A percentile compares a stretch with the other conserved stretches of the same genome.
phyloP scores from a whole-genome alignment of 768 basidiomycete species.

The Crassisporium funariophilum region DNA sequence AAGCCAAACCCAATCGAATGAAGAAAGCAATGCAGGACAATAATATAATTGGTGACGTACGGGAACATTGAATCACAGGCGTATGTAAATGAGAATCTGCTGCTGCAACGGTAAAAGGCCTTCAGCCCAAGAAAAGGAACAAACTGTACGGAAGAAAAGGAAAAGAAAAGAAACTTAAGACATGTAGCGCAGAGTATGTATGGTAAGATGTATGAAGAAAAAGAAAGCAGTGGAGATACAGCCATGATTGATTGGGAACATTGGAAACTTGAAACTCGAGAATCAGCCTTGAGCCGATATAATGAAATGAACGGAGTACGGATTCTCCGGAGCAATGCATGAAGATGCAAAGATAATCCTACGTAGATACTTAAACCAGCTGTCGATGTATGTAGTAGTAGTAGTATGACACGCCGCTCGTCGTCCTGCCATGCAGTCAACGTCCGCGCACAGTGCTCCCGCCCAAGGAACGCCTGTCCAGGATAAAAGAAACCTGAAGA shows the following conservation, averaged over 20 bases:
- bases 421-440: not conserved
- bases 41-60: no score
- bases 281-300: constrained; percentile 26
- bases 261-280: constrained; percentile 7
- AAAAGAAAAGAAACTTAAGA: not conserved
- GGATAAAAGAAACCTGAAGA: constrained; percentile 22
- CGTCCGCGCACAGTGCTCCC: constrained; percentile 2
- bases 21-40: no score
- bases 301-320: constrained; percentile 6
- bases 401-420: constrained; percentile 7
- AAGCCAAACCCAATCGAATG: no score
- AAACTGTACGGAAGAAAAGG: not conserved
- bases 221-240: no score
- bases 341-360: constrained; percentile 13
- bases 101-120: not conserved
- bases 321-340: constrained; percentile 1
- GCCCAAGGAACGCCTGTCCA: constrained; percentile 4
- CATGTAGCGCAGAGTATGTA: not conserved
- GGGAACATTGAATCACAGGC: not conserved
- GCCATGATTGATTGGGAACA: no score
- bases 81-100: no score
- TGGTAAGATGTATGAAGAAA: no score
- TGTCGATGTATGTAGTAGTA: constrained; percentile 8
- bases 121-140: no score
- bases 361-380: constrained; percentile 15